phyloP scores from a whole-genome alignment of 2,329 filamentous ascomycete genomes.

The Rutstroemia sp. region DNA sequence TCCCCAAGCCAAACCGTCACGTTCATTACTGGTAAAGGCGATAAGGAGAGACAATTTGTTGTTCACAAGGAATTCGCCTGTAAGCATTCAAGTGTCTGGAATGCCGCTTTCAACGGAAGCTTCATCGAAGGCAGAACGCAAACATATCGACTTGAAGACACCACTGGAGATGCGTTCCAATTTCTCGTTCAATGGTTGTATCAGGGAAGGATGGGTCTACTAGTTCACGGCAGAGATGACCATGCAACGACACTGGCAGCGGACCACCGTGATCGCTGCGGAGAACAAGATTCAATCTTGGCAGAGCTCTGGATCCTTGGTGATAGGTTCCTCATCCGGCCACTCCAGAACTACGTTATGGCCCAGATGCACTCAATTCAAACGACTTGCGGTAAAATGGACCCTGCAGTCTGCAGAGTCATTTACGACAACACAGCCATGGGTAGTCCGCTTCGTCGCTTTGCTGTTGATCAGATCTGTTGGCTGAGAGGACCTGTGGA shows the following conservation, averaged over 20 bases:
- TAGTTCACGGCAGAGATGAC: background rate
- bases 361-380: background rate
- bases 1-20: background rate
- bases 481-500: no score
- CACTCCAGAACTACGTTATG: background rate
- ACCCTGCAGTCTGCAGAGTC: background rate
- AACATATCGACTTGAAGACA: background rate
- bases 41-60: background rate
- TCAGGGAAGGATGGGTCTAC: background rate
- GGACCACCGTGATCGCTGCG: background rate
- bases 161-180: background rate
- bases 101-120: background rate
- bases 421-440: background rate
- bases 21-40: background rate
- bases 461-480: background rate
- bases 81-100: background rate
- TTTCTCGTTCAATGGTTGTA: slow-evolving; percentile 1
- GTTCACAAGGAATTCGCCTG: slow-evolving; percentile 1
- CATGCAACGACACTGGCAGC: no score
- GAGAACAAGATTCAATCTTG: background rate
- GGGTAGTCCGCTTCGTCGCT: background rate
- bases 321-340: background rate
- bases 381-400: background rate
- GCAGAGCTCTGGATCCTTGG: background rate
- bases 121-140: slow-evolving; percentile 1